Evolutionary conservation across 164 flowering plant species (phyloP).

Genomic region (Macadamia integrifolia): DNA sequence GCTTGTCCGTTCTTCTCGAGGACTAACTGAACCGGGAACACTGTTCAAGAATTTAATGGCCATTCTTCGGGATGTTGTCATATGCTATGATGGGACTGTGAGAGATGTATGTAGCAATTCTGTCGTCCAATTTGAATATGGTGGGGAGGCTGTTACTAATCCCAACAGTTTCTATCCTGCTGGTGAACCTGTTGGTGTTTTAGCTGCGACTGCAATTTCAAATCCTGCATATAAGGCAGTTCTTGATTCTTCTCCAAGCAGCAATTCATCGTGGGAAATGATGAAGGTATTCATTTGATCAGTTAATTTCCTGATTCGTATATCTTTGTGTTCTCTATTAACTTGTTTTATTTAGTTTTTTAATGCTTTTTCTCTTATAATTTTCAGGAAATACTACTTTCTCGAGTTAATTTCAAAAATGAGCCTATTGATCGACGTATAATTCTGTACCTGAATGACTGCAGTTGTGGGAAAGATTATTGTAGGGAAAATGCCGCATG

Average conservation of each 20-base stretch:
- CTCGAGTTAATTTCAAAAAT: conserved; percentile 57
- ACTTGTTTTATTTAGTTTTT: background rate
- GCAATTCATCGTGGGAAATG: conserved; percentile 82
- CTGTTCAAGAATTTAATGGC: conserved; percentile 89
- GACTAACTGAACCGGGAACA: conserved; percentile 87
- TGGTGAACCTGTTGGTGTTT: conserved; percentile 91
- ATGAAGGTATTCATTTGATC: conserved; percentile 63
- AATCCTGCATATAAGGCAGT: conserved; percentile 96
- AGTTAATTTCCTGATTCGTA: background rate
- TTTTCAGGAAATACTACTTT: conserved; percentile 79
- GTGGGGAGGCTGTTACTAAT: conserved; percentile 20
- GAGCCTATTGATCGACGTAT: conserved; percentile 61
- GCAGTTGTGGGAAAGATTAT: conserved; percentile 59
- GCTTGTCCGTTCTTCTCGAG: conserved; percentile 80
- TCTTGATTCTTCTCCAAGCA: conserved; percentile 83
- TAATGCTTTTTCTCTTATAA: background rate
- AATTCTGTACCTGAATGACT: conserved; percentile 62
- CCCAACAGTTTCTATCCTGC: conserved; percentile 40
- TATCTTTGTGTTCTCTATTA: background rate
- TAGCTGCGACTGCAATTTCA: conserved; percentile 95
- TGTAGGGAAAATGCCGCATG: conserved; percentile 79
- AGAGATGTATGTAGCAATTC: conserved; percentile 74
- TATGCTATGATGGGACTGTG: conserved; percentile 89
- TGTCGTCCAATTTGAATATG: conserved; percentile 71
- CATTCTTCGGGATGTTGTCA: conserved; percentile 77